Percentiles rank a stretch among this genome's conserved stretches.
Evolutionary conservation across 2,329 filamentous ascomycete species (phyloP).

Genomic region (Aspergillus ibericus): DNA sequence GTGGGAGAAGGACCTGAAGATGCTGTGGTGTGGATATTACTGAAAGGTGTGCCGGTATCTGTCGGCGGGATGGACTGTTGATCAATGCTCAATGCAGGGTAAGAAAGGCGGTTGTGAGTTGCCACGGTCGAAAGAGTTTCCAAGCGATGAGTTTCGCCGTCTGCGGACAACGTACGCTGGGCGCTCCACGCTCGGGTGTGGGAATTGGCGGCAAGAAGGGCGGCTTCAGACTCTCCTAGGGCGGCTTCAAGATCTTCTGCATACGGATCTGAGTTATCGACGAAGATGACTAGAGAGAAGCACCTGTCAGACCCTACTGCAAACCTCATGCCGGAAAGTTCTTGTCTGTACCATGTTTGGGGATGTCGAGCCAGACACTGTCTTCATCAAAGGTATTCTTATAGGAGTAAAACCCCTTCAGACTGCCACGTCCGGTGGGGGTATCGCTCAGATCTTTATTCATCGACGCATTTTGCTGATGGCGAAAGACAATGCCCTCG

Average conservation of each 20-base stretch:
- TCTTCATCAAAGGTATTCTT: slow-evolving; percentile 64
- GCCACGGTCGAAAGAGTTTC: slow-evolving; percentile 57
- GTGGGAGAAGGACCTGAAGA: slow-evolving; percentile 35
- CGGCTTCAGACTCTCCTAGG: slow-evolving; percentile 32
- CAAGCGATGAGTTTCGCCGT: slow-evolving; percentile 50
- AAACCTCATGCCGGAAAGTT: background rate
- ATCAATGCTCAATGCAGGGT: slow-evolving; percentile 25
- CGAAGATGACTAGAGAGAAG: slow-evolving; percentile 54
- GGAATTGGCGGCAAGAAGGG: slow-evolving; percentile 29
- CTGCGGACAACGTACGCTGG: slow-evolving; percentile 26
- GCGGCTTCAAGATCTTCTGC: slow-evolving; percentile 50
- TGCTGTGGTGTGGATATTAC: slow-evolving; percentile 20
- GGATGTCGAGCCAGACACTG: slow-evolving; percentile 63
- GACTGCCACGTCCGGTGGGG: slow-evolving; percentile 41
- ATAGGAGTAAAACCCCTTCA: slow-evolving; percentile 65
- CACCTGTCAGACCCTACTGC: slow-evolving; percentile 1
- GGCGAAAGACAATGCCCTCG: slow-evolving; percentile 65
- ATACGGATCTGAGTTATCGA: slow-evolving; percentile 63
- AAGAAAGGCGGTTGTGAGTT: slow-evolving; percentile 40
- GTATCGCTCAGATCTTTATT: slow-evolving; percentile 51
- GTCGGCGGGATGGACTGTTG: slow-evolving; percentile 24
- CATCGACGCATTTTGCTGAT: slow-evolving; percentile 70
- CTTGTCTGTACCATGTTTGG: slow-evolving; percentile 52
- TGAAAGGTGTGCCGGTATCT: slow-evolving; percentile 21
- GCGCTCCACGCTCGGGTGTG: slow-evolving; percentile 35